These are phyloP conservation scores for Capsicum pubescens DNA, from an alignment of 257 asterid genomes.

Conservation along the genomic window DNA sequence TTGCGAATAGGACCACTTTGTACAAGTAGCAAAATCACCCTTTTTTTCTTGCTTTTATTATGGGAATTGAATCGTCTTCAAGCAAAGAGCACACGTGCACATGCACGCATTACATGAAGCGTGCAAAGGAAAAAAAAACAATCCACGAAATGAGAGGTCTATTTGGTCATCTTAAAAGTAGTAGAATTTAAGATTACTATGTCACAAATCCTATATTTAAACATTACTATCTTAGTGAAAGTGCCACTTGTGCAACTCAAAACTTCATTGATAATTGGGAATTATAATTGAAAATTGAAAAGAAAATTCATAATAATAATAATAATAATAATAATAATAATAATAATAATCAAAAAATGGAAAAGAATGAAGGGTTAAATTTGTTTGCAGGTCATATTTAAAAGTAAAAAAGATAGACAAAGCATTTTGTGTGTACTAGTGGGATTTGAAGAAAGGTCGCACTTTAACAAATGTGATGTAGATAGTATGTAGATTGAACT, in stretches of 20 bases:
- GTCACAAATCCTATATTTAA: slow-evolving; percentile 32
- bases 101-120: slow-evolving; percentile 40
- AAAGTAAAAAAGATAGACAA: not conserved
- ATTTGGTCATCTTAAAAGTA: slow-evolving; percentile 37
- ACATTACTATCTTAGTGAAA: slow-evolving; percentile 2
- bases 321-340: too few relatives aligned
- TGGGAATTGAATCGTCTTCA: slow-evolving; percentile 45
- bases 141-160: slow-evolving; percentile 47
- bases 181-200: slow-evolving; percentile 30
- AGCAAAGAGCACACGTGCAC: slow-evolving; percentile 50
- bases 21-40: not conserved
- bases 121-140: slow-evolving; percentile 7
- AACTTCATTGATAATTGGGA: slow-evolving; percentile 15
- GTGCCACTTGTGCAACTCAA: slow-evolving; percentile 3
- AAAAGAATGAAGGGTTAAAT: not conserved
- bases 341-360: not conserved
- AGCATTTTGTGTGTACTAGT: too few relatives aligned
- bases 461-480: too few relatives aligned
- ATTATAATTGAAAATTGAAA: slow-evolving; percentile 4
- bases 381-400: not conserved
- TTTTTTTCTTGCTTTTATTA: slow-evolving; percentile 33
- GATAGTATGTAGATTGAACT: too few relatives aligned
- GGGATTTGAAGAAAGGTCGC: too few relatives aligned
- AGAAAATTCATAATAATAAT: not conserved
- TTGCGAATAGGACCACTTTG: slow-evolving; percentile 33